Percentiles rank a stretch among this genome's conserved stretches.
These are phyloP conservation scores for Teunomyces funiuensis DNA, from an alignment of 805 yeast species.

Conservation along the genomic window DNA sequence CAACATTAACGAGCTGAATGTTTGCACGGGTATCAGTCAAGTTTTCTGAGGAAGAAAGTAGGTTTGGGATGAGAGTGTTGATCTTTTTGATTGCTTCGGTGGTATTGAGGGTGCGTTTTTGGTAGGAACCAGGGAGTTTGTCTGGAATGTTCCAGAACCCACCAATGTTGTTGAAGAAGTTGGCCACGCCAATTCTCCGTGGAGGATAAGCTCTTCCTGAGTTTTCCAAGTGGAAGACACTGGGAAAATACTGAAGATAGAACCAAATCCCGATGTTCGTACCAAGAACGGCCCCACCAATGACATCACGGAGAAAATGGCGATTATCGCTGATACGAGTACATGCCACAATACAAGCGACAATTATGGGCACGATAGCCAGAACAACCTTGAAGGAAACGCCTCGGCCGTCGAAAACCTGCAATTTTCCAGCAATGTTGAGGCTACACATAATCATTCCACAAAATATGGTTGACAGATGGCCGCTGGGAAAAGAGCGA, in stretches of 20 bases:
- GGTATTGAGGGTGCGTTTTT: constrained; percentile 20
- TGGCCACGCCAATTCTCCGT: constrained; percentile 33
- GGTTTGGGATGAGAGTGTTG: neutral
- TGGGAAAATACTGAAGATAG: constrained; percentile 44
- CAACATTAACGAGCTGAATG: neutral
- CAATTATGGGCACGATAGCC: constrained; percentile 32
- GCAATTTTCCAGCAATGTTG: constrained; percentile 32
- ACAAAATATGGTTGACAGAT: constrained; percentile 29
- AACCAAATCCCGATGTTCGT: constrained; percentile 27
- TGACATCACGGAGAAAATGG: constrained; percentile 41
- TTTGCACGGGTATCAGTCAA: neutral
- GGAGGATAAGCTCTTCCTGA: constrained; percentile 46
- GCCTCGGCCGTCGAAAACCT: constrained; percentile 36
- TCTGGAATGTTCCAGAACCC: constrained; percentile 12
- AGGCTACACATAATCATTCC: constrained; percentile 35
- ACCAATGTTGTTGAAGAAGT: constrained; percentile 13
- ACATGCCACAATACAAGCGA: constrained; percentile 35
- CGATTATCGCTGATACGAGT: constrained; percentile 51
- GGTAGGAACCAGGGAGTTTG: constrained; percentile 22
- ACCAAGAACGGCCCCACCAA: constrained; percentile 42
- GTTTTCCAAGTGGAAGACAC: constrained; percentile 24
- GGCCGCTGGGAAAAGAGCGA: constrained; percentile 30
- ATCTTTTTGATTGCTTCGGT: constrained; percentile 7
- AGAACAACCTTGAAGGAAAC: constrained; percentile 31
- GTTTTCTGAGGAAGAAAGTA: neutral